Evolutionary conservation across 805 yeast genomes (phyloP), one percentile per base, ranked within the genome.

Genomic region (Hanseniaspora lindneri): DNA sequence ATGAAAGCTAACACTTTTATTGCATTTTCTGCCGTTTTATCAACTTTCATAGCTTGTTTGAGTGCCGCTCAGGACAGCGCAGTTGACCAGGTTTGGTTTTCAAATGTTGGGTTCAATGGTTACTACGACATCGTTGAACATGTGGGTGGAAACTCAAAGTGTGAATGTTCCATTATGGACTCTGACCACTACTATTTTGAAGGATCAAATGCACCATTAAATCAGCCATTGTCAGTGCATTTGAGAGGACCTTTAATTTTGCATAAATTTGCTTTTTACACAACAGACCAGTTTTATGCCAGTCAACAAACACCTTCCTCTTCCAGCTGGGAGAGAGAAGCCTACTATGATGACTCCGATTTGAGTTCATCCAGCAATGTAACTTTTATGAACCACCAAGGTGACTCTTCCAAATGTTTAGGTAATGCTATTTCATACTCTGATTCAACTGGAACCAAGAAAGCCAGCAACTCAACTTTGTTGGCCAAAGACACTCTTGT

Each of bases 201-300:
- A 10, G 88, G 89, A 21, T 47, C 75, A 4, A 79, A 79, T 58
- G 67, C 86, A 14, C 92, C 92, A 1, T 56, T 80, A 33, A 64
- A 79, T 54, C 78, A 71, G 49, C 83, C 76, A 54, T 66, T 82
- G 11, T 77, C 86, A 1, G 87, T 82, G 10, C 92, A 82, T 60
- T 74, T 82, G 61, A 74, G 92, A 64, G 92, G 92, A 29, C 92
- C 92, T 3, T 62, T 82, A 52, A 62, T 67, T 9, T 67, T 82
- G 55, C 66, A 66, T 50, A 68, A 74, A 54, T 82, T 81, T 59
- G 88, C 77, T 4, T 77, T 66, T 55, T 82, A 78, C 58, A 68
- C 69, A n/a, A 55, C 78, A 14, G 66, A 67, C 3, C 58, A 64
- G 40, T 54, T 59, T n/a, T 51, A 54, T 39, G 55, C 57, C 48